These are phyloP conservation scores for Allomyces macrogynus DNA, from an alignment of 192 early-diverging fungal species.

Conservation along the genomic window DNA sequence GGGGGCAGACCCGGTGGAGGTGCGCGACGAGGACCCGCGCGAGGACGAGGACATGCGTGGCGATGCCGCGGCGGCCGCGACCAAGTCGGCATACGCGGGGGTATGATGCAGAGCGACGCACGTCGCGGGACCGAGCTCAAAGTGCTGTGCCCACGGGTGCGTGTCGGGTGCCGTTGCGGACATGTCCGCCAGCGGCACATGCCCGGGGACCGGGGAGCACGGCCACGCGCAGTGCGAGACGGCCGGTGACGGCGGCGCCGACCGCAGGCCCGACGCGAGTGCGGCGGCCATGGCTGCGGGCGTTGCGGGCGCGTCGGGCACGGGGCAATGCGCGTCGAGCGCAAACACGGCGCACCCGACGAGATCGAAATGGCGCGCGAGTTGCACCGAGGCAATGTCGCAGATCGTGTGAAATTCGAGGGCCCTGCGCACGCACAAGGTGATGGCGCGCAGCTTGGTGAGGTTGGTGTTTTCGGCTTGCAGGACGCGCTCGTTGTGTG, in stretches of 20 bases:
- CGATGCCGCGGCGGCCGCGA: too few species aligned
- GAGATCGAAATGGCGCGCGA: not conserved
- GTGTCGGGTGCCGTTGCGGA: not conserved
- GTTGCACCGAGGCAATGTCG: not conserved
- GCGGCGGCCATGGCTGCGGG: not conserved
- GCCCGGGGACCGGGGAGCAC: not conserved
- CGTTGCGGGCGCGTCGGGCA: not conserved
- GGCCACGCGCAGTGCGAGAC: not conserved
- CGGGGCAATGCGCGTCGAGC: not conserved
- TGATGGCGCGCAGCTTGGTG: not conserved
- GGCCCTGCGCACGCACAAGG: not conserved
- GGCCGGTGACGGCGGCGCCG: not conserved
- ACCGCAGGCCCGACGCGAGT: not conserved
- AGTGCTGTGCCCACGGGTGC: too few species aligned
- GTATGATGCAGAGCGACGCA: too few species aligned
- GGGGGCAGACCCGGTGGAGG: too few species aligned
- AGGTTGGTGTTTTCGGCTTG: not conserved
- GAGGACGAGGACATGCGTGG: too few species aligned
- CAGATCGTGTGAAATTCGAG: not conserved
- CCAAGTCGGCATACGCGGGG: too few species aligned
- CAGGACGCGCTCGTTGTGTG: not conserved
- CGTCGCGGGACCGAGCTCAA: too few species aligned
- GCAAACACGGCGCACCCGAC: not conserved
- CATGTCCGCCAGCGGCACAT: not conserved
- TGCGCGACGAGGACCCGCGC: too few species aligned